A percentile compares a stretch with the other conserved stretches of the same genome.
These are phyloP conservation scores for Ustilago sp. DNA, from an alignment of 1,284 basidiomycete genomes.

Conservation along the genomic window DNA sequence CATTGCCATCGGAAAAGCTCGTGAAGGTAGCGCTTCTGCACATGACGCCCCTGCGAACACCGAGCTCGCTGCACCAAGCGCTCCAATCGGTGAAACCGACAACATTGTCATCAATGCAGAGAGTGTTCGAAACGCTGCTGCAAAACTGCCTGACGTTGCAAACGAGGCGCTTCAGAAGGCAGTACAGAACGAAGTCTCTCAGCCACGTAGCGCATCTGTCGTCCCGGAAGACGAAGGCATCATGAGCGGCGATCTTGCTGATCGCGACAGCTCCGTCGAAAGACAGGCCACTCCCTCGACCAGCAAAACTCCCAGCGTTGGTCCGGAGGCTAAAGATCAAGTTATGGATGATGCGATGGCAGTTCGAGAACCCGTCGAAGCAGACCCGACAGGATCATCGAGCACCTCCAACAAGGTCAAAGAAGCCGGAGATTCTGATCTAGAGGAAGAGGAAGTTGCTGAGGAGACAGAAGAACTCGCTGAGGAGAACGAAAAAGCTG, in stretches of 20 bases:
- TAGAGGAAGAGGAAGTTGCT: background rate
- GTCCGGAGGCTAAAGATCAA: background rate
- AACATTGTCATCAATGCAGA: background rate
- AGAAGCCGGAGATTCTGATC: background rate
- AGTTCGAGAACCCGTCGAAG: background rate
- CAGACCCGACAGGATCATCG: background rate
- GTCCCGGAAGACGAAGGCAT: slow-evolving; percentile 33
- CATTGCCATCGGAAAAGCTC: background rate
- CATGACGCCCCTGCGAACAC: background rate
- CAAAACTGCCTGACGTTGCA: background rate
- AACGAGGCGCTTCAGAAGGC: background rate
- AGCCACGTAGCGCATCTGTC: background rate
- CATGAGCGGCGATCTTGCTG: slow-evolving; percentile 43
- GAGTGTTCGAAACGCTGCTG: background rate
- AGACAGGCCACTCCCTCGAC: slow-evolving; percentile 12
- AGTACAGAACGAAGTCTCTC: background rate
- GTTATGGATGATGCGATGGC: background rate
- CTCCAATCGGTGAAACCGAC: background rate
- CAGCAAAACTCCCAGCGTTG: background rate
- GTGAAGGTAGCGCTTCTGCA: background rate
- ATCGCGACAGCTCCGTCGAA: slow-evolving; percentile 38
- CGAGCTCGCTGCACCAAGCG: background rate
- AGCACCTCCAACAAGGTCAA: background rate
- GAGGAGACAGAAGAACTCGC: background rate
- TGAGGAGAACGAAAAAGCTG: background rate